Evolutionary conservation across 2,329 filamentous ascomycete species (phyloP).

Genomic region (Dactylellina cionopaga): DNA sequence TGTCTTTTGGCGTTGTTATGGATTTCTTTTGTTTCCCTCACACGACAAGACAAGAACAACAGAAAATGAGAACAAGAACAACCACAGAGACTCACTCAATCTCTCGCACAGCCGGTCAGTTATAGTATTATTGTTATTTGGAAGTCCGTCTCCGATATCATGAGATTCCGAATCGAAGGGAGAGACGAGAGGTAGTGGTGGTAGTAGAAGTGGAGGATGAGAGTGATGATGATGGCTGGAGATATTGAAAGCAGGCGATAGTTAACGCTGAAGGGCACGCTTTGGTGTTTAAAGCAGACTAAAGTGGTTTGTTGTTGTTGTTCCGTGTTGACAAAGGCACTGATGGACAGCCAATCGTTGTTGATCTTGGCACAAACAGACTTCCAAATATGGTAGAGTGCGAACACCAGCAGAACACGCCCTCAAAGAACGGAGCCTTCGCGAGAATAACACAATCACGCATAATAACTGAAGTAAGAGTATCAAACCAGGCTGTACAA

Average conservation of each 20-base stretch:
- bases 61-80: not conserved
- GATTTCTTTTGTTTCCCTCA: conserved; percentile 8
- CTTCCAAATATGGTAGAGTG: conserved; percentile 19
- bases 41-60: not conserved
- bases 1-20: conserved; percentile 42
- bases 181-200: conserved; percentile 53
- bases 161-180: conserved; percentile 41
- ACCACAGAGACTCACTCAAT: not conserved
- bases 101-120: not conserved
- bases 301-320: conserved; percentile 51
- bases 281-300: conserved; percentile 40
- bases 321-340: conserved; percentile 40
- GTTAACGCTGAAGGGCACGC: conserved; percentile 30
- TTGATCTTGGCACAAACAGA: conserved; percentile 13
- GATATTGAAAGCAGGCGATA: conserved; percentile 18
- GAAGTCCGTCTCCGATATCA: conserved; percentile 23
- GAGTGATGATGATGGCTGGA: conserved; percentile 53
- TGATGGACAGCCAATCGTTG: conserved; percentile 26
- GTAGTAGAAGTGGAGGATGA: conserved; percentile 54
- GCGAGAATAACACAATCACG: conserved; percentile 23
- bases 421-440: conserved; percentile 8
- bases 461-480: no score
- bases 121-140: conserved; percentile 4
- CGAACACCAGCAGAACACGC: conserved; percentile 40
- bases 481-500: no score